phyloP scores from a whole-genome alignment of 441 rosid genomes.

The Melastoma candidum region DNA sequence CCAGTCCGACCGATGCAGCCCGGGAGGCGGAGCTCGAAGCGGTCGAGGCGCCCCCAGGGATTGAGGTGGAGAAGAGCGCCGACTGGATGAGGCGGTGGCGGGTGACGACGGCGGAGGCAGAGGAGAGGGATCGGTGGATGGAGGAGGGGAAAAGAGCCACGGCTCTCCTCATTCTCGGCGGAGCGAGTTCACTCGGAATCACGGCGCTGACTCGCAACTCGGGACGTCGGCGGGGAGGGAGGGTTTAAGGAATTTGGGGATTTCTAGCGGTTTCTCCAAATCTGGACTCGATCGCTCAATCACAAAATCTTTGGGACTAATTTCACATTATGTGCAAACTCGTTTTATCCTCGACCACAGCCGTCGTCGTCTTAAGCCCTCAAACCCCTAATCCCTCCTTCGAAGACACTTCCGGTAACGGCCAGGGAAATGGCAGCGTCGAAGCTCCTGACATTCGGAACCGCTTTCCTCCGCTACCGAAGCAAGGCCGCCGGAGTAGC shows the following conservation, averaged over 20 bases:
- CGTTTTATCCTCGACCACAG: too few relatives aligned
- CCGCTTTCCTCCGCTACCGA: constrained; percentile 23
- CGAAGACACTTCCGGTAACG: not conserved
- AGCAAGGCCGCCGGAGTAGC: not conserved
- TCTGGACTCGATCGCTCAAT: too few relatives aligned
- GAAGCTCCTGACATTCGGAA: constrained; percentile 30
- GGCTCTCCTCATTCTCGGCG: constrained; percentile 14
- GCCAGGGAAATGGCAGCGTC: constrained; percentile 35
- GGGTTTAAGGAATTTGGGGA: not conserved
- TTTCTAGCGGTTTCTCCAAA: too few relatives aligned
- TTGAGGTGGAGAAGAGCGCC: constrained; percentile 11
- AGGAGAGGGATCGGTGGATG: constrained; percentile 6
- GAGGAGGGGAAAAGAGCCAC: constrained; percentile 5
- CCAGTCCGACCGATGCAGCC: constrained; percentile 5
- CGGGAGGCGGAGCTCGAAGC: constrained; percentile 12
- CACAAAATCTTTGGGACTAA: too few relatives aligned
- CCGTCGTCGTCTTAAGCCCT: not conserved
- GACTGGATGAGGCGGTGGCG: constrained; percentile 15
- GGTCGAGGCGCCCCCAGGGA: constrained; percentile 1
- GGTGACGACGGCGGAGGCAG: not conserved
- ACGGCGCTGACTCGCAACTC: constrained; percentile 1
- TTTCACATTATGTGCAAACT: too few relatives aligned
- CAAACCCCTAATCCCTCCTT: not conserved
- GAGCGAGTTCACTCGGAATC: constrained; percentile 13
- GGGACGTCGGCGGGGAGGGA: not conserved